Evolutionary conservation across 2,329 filamentous ascomycete species (phyloP), one percentile per base, ranked within the genome.

Genomic region (Diaporthe vexans): DNA sequence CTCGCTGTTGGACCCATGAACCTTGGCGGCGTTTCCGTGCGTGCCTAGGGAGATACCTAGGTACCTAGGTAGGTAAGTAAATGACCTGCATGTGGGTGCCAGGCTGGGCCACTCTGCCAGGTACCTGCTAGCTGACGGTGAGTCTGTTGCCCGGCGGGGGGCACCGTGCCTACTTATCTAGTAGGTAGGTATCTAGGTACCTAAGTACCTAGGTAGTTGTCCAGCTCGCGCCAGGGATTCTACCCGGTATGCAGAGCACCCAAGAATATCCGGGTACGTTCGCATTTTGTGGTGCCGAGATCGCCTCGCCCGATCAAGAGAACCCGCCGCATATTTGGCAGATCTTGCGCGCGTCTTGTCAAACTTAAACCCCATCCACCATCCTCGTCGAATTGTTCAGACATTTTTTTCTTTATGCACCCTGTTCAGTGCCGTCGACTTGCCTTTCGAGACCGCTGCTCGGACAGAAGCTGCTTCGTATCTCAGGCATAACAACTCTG

Each of bases 1-100:
- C 46, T 46, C 24, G 43, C 46, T 26, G 63, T 19, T 40, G 46
- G 46, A 67, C 37, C 63, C 63, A 67, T 67, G 63, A 67, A 52
- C 63, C 63, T 67, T 67, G 61, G 61, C 46, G 29, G 61, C 24
- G 24, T n/a, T 33, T 51, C 40, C 43, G 26, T 63, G 59, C 29
- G 29, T 6, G 29, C 29, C 29, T 33, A 33, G 29, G 29, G 29
- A 33, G 29, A 33, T 33, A 33, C 29, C 29, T 29, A 29, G 29
- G 29, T 29, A 29, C 29, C 29, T 33, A 33, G 29, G 29, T 37
- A 37, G 35, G 9, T 11, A 4, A 11, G 35, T 37, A 37, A 24
- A 35, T 67, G 35, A n/a, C 61, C 46, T 51, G 29, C 58, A 37
- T 37, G 35, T 37, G 35, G 35, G 35, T 37, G 35, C 35, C 35